These are phyloP conservation scores for Acacia confusa DNA, from an alignment of 306 rosid species.

Conservation along the genomic window DNA sequence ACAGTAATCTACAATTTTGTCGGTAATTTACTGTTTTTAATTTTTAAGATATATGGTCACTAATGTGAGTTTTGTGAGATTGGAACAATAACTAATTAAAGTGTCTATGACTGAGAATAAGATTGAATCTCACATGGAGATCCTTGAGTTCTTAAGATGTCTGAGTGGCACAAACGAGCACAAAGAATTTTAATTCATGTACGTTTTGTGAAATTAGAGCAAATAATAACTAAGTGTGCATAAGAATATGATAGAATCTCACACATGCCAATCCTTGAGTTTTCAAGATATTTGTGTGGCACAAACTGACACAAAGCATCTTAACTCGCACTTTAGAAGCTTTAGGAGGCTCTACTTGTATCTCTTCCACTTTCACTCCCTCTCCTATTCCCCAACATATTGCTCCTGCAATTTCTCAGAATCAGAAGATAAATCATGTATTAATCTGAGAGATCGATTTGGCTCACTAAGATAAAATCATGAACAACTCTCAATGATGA, in stretches of 20 bases:
- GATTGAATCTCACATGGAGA: background rate
- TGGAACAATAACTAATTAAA: background rate
- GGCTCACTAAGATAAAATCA: background rate
- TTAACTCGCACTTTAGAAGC: background rate
- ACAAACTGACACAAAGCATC: background rate
- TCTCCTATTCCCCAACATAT: background rate
- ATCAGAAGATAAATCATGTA: background rate
- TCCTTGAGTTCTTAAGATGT: background rate
- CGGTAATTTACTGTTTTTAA: no score
- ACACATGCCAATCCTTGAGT: background rate
- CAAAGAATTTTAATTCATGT: background rate
- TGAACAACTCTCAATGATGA: background rate
- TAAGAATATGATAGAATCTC: background rate
- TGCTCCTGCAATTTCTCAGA: background rate
- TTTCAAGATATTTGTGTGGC: background rate
- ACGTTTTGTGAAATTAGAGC: no score
- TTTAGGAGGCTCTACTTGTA: background rate
- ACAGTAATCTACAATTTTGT: no score
- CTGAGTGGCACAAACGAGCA: background rate
- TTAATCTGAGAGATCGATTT: background rate
- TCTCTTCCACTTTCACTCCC: background rate
- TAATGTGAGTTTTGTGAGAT: background rate
- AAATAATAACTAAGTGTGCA: background rate
- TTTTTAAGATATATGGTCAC: background rate
- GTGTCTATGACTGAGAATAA: background rate